Percentiles rank a stretch among this genome's conserved stretches.
These are phyloP conservation scores for Cutaneotrichosporon mucoides DNA, from an alignment of 1,284 basidiomycete genomes.

Conservation along the genomic window DNA sequence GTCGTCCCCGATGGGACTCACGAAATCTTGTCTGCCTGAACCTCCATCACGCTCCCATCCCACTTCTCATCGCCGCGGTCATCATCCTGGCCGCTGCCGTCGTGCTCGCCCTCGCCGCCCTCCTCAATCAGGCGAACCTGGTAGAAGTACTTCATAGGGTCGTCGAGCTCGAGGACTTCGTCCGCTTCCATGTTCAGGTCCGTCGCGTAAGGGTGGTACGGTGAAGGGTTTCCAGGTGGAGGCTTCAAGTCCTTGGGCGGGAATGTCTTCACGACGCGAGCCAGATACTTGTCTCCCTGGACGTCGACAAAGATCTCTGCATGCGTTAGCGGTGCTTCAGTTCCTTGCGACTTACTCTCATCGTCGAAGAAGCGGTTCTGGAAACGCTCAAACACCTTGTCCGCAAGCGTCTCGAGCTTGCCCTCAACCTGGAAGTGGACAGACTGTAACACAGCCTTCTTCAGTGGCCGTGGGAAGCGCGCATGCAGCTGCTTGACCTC, in stretches of 20 bases:
- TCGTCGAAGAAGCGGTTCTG: slow-evolving; percentile 88
- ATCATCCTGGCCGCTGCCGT: slow-evolving; percentile 16
- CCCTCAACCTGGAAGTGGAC: slow-evolving; percentile 98
- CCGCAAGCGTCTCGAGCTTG: slow-evolving; percentile 87
- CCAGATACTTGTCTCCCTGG: slow-evolving; percentile 68
- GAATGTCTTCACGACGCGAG: slow-evolving; percentile 37
- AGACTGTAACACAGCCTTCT: slow-evolving; percentile 79
- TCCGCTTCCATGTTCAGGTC: slow-evolving; percentile 72
- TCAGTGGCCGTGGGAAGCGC: slow-evolving; percentile 87
- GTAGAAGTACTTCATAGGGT: slow-evolving; percentile 80
- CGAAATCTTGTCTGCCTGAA: slow-evolving; percentile 74
- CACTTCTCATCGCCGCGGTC: slow-evolving; percentile 43
- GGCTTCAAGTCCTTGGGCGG: slow-evolving; percentile 54
- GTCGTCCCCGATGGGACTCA: slow-evolving; percentile 42
- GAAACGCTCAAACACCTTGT: slow-evolving; percentile 90
- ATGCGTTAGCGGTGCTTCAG: slow-evolving; percentile 16
- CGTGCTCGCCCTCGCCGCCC: slow-evolving; percentile 30
- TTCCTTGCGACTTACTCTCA: slow-evolving; percentile 59
- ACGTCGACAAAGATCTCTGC: slow-evolving; percentile 78
- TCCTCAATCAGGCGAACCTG: slow-evolving; percentile 65
- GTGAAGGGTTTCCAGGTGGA: slow-evolving; percentile 28
- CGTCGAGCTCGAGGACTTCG: slow-evolving; percentile 67
- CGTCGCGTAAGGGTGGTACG: slow-evolving; percentile 60
- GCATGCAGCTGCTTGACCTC: slow-evolving; percentile 84
- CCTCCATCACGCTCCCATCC: slow-evolving; percentile 69